These are phyloP conservation scores for Quercus gilva DNA, from an alignment of 306 rosid genomes.

Conservation along the genomic window DNA sequence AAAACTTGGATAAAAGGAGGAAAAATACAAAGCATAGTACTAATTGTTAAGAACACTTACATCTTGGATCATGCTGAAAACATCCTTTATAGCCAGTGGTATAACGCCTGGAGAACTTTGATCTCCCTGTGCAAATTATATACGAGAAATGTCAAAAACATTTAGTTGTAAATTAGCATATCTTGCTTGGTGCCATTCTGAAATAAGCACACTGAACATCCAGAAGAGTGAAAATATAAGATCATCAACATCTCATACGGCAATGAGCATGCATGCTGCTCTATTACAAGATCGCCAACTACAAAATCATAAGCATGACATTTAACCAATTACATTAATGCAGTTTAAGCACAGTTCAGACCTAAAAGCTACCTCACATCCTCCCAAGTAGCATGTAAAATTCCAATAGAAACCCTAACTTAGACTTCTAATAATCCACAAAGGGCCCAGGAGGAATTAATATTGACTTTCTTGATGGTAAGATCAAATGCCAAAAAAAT, in stretches of 20 bases:
- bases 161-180: background rate
- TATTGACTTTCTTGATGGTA: background rate
- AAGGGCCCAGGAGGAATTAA: background rate
- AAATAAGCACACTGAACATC: background rate
- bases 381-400: background rate
- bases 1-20: background rate
- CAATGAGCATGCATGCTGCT: background rate
- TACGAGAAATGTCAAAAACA: background rate
- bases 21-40: background rate
- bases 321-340: background rate
- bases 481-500: background rate
- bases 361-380: background rate
- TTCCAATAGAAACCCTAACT: background rate
- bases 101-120: slow-evolving; percentile 88
- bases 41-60: slow-evolving; percentile 48
- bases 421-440: background rate
- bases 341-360: background rate
- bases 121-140: slow-evolving; percentile 74
- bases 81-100: slow-evolving; percentile 98
- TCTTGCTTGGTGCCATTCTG: background rate
- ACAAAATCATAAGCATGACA: background rate
- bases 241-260: background rate
- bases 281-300: background rate
- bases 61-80: slow-evolving; percentile 96
- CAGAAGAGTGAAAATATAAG: background rate